Evolutionary conservation across 2,329 filamentous ascomycete species (phyloP).

Genomic region (Colletotrichum melonis): DNA sequence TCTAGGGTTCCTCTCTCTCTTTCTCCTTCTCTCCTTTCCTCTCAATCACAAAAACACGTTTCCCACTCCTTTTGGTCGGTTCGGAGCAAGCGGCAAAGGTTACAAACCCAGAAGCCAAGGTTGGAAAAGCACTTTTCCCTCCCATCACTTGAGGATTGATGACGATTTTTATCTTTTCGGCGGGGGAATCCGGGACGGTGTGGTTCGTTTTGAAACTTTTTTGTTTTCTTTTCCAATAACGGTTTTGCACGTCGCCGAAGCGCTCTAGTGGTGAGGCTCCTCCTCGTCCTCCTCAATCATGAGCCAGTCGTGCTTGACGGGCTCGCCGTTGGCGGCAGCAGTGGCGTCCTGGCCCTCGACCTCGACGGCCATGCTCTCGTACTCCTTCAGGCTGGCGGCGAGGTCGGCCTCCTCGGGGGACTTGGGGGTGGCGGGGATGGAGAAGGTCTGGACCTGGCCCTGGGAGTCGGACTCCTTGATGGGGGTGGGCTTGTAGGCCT

Average conservation of each 20-base stretch:
- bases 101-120: slow-evolving; percentile 1
- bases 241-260: background rate
- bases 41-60: slow-evolving; percentile 9
- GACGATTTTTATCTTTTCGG: slow-evolving; percentile 14
- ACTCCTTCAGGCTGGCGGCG: slow-evolving; percentile 89
- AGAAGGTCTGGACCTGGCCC: slow-evolving; percentile 91
- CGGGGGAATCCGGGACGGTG: background rate
- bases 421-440: slow-evolving; percentile 80
- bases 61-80: slow-evolving; percentile 20
- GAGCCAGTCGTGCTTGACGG: slow-evolving; percentile 79
- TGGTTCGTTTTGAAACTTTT: background rate
- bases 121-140: slow-evolving; percentile 32
- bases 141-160: background rate
- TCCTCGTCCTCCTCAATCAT: slow-evolving; percentile 79
- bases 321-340: slow-evolving; percentile 68
- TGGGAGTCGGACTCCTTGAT: slow-evolving; percentile 89
- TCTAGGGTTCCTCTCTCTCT: background rate
- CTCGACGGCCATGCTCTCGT: slow-evolving; percentile 94
- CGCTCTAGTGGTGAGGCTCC: slow-evolving; percentile 58
- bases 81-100: slow-evolving; percentile 21
- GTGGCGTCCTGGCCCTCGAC: slow-evolving; percentile 85
- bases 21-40: background rate
- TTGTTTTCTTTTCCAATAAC: background rate
- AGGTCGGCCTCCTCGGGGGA: slow-evolving; percentile 96
- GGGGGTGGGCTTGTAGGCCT: slow-evolving; percentile 88